A percentile compares a stretch with the other conserved stretches of the same genome.
phyloP scores from a whole-genome alignment of 352 stramenopile species.

The Nothophytophthora sp. region DNA sequence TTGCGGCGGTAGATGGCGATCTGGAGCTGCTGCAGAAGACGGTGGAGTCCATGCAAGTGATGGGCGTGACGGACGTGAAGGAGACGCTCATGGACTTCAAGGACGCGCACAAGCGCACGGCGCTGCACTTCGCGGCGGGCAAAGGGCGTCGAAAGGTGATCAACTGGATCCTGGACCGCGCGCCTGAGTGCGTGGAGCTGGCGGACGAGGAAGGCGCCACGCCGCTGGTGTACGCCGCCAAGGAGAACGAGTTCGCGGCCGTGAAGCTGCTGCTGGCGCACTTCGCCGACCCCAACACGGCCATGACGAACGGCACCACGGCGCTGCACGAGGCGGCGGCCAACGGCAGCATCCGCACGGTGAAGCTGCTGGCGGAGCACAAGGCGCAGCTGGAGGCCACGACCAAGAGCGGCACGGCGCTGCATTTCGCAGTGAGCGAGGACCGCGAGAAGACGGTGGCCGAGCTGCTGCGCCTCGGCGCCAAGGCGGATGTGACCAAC shows the following conservation, averaged over 20 bases:
- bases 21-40: constrained; percentile 67
- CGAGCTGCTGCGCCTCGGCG: constrained; percentile 55
- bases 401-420: constrained; percentile 69
- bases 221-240: constrained; percentile 67
- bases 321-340: constrained; percentile 71
- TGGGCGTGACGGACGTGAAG: constrained; percentile 60
- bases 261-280: constrained; percentile 66
- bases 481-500: constrained; percentile 70
- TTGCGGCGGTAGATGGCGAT: constrained; percentile 66
- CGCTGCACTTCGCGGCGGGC: constrained; percentile 77
- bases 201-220: constrained; percentile 75
- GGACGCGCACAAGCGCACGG: constrained; percentile 79
- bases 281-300: constrained; percentile 51
- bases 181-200: constrained; percentile 55
- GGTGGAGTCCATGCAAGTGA: constrained; percentile 55
- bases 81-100: constrained; percentile 74
- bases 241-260: constrained; percentile 77
- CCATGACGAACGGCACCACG: constrained; percentile 61
- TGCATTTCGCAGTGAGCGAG: constrained; percentile 86
- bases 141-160: constrained; percentile 82
- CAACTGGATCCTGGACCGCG: constrained; percentile 64
- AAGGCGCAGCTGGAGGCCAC: constrained; percentile 55
- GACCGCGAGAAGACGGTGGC: constrained; percentile 77
- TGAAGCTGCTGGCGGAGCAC: constrained; percentile 57
- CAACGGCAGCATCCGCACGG: constrained; percentile 64